These are phyloP conservation scores for Monascus ruber DNA, from an alignment of 2,329 filamentous ascomycete species.

Conservation along the genomic window DNA sequence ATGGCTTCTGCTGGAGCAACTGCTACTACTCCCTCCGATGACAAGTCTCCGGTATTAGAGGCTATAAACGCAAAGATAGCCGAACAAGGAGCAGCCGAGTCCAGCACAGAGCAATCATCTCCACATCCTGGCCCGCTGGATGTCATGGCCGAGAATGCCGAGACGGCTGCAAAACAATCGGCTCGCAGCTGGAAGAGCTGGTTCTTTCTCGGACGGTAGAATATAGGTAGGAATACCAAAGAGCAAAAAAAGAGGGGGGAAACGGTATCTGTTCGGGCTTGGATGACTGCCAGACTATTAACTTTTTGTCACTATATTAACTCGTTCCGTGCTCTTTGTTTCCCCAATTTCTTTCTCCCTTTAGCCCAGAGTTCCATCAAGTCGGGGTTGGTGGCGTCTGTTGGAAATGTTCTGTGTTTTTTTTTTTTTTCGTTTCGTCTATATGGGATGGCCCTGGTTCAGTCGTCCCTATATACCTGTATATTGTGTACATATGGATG, in stretches of 20 bases:
- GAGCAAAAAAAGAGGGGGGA: conserved; percentile 2
- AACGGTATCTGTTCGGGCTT: conserved; percentile 1
- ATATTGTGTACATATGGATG: conserved; percentile 22
- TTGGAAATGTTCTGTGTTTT: conserved; percentile 12
- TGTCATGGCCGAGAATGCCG: conserved; percentile 24
- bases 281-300: neutral
- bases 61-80: conserved; percentile 17
- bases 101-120: conserved; percentile 2
- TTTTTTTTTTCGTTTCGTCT: conserved; percentile 2
- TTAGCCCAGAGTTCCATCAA: conserved; percentile 11
- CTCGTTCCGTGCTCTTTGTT: conserved; percentile 4
- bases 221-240: neutral
- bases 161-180: conserved; percentile 23
- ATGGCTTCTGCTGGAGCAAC: neutral
- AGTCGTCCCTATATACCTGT: conserved; percentile 9
- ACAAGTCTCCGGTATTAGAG: conserved; percentile 20
- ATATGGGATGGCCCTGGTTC: conserved; percentile 1
- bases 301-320: neutral
- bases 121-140: conserved; percentile 20
- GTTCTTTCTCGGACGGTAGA: conserved; percentile 25
- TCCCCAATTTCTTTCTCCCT: conserved; percentile 4
- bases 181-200: conserved; percentile 29
- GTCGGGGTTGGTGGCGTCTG: conserved; percentile 21
- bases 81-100: neutral
- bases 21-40: conserved; percentile 3